Base-by-base conservation (phyloP, 495 filamentous ascomycete species). In the Xylaria telfairii region DNA sequence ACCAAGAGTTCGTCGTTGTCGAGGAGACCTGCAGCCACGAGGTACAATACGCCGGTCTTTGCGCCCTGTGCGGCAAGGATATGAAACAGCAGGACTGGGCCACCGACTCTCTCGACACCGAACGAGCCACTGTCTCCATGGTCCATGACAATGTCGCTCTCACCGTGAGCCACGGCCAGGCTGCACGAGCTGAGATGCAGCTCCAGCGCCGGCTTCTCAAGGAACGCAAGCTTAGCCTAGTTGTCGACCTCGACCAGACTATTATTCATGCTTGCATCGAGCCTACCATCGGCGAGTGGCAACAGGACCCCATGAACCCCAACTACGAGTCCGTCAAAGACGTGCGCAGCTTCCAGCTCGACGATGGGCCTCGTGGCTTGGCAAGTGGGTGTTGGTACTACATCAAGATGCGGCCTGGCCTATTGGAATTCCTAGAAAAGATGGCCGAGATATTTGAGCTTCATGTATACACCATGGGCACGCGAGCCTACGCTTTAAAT, bases 381-480 rank as follows among this genome's bases (percentile, higher is more conserved):
- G 79, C 90, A 69, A 89, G 87, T 46, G 89, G 89, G 9, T 93
- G 91, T 75, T 96, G 91, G 91, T 99, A 99, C 82, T 98, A 97
- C 79, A 95, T 98, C 84, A 99, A 99, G 80, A 90, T 97, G 83
- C 93, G 96, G n/a, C 96, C 96, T 1, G 93, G 95, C 13, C 83
- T 98, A 63, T 86, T 92, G 72, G 86, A 91, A 17, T 99, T 99
- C 77, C 82, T 99, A 69, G 83, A 92, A 68, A 89, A 88, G 24
- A 87, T 98, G 68, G 88, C 94, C 4, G 84, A 91, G 75, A 83
- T 96, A 71, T 99, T 94, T 79, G 96, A 99, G 79, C 82, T 98
- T 73, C 96, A 99, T 74, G 95, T 99, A 75, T 99, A 99, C 83
- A 99, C 96, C 28, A 98, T 98, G 96, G 96, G 95, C 66, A 99